Conservation (phyloP, 2,329 filamentous ascomycete genomes). For the Cladophialophora bantiana region DNA sequence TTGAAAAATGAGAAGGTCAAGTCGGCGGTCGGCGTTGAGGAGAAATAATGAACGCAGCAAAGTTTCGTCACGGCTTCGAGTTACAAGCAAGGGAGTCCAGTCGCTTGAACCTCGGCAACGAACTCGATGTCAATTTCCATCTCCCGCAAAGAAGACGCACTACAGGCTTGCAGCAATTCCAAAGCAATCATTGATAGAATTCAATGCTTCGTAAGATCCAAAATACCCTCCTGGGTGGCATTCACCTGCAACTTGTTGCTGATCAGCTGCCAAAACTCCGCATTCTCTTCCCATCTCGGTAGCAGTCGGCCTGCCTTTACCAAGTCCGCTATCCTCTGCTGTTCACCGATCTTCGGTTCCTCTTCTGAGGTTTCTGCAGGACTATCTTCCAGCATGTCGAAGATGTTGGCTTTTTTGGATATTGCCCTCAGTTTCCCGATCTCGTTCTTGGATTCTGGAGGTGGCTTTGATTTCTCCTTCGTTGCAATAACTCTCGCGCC, state of each 20-base stretch:
- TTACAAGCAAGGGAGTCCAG: neutral
- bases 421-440: conserved; percentile 26
- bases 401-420: conserved; percentile 32
- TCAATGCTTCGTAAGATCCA: conserved; percentile 34
- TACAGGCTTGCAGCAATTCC: neutral
- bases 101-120: conserved; percentile 30
- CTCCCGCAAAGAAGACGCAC: too few species aligned
- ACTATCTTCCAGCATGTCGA: conserved; percentile 32
- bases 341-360: conserved; percentile 17
- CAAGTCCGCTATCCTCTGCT: conserved; percentile 38
- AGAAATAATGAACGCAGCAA: neutral
- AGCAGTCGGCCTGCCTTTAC: conserved; percentile 54
- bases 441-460: conserved; percentile 10
- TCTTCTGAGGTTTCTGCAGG: conserved; percentile 16
- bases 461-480: conserved; percentile 11
- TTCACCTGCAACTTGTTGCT: conserved; percentile 67
- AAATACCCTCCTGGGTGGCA: conserved; percentile 63
- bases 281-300: conserved; percentile 55
- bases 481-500: conserved; percentile 16
- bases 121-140: too few species aligned
- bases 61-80: conserved; percentile 21
- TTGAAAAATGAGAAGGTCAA: conserved; percentile 5
- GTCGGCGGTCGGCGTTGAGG: neutral
- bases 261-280: conserved; percentile 63
- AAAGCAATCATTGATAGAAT: neutral